Percentiles rank a stretch among this genome's conserved stretches.
Evolutionary conservation across 202 grass and related monocot genomes (phyloP).

Genomic region (Zoysia matrella): DNA sequence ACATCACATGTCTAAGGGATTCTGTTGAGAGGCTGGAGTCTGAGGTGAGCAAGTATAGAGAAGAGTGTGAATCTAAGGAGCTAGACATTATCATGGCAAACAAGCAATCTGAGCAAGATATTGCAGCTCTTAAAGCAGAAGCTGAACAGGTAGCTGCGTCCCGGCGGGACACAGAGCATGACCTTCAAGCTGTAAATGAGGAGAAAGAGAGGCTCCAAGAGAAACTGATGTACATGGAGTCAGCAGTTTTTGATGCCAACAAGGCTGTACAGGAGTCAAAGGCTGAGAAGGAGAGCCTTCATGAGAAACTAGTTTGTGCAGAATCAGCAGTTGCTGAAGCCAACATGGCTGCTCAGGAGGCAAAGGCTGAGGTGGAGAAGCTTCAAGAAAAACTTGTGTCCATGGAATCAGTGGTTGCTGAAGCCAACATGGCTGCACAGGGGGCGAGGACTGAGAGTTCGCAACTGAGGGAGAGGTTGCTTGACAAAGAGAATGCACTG

Average conservation of each 20-base stretch:
- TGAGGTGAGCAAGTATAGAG: conserved; percentile 61
- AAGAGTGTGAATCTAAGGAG: conserved; percentile 71
- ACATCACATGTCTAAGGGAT: conserved; percentile 63
- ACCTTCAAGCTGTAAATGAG: conserved; percentile 59
- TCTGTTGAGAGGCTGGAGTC: conserved; percentile 64
- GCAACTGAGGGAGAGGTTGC: conserved; percentile 76
- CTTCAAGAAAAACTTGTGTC: conserved; percentile 57
- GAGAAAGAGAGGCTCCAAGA: conserved; percentile 62
- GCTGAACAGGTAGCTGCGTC: conserved; percentile 55
- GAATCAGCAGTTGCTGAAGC: conserved; percentile 55
- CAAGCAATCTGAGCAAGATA: conserved; percentile 79
- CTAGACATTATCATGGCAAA: conserved; percentile 54
- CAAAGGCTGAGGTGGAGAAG: conserved; percentile 48
- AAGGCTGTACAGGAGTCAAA: conserved; percentile 56
- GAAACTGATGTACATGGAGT: conserved; percentile 58
- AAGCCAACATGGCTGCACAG: conserved; percentile 59
- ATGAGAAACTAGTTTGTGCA: conserved; percentile 46
- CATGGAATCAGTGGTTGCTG: conserved; percentile 47
- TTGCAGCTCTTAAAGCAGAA: conserved; percentile 58
- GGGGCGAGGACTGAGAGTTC: conserved; percentile 67
- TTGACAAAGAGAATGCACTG: conserved; percentile 90
- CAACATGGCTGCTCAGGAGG: conserved; percentile 53
- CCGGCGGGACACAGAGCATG: conserved; percentile 53
- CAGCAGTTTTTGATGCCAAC: conserved; percentile 51
- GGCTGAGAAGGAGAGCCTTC: conserved; percentile 68